Conservation (phyloP, 2,329 filamentous ascomycete genomes). For the Cladosporium halotolerans region DNA sequence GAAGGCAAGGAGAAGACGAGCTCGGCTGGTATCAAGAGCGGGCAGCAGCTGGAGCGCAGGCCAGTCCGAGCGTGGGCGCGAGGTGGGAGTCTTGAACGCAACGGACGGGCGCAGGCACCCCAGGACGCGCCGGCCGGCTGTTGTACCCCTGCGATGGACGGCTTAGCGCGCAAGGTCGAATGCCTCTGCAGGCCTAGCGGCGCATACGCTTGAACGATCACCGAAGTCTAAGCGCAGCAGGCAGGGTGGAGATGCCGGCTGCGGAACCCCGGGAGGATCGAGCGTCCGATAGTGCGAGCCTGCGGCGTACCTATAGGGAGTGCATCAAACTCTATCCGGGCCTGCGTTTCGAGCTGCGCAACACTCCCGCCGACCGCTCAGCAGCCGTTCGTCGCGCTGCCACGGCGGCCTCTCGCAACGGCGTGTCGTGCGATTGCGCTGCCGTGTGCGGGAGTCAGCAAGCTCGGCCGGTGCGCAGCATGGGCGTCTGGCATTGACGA, state of each 20-base stretch:
- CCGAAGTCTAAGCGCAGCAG: background rate
- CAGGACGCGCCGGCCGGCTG: background rate
- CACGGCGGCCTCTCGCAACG: no score
- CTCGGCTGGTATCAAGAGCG: background rate
- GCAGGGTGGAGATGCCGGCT: background rate
- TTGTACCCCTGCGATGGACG: constrained; percentile 1
- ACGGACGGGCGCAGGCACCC: background rate
- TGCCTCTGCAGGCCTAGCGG: constrained; percentile 10
- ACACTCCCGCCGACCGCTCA: no score
- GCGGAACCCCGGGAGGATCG: constrained; percentile 1
- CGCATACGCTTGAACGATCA: background rate
- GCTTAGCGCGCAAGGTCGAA: constrained; percentile 4
- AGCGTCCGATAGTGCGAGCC: background rate
- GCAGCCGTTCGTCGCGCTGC: no score
- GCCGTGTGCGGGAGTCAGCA: background rate
- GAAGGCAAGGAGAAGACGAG: constrained; percentile 1
- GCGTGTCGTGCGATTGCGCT: background rate
- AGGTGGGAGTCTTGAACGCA: constrained; percentile 3
- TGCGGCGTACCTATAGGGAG: background rate
- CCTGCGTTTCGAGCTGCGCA: no score
- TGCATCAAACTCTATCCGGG: background rate
- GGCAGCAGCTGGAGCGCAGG: constrained; percentile 4
- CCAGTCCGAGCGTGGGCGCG: background rate
- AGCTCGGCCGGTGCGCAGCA: no score
- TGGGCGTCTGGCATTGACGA: background rate